Conservation (phyloP, 345 rosid species). For the Brassica napus region DNA sequence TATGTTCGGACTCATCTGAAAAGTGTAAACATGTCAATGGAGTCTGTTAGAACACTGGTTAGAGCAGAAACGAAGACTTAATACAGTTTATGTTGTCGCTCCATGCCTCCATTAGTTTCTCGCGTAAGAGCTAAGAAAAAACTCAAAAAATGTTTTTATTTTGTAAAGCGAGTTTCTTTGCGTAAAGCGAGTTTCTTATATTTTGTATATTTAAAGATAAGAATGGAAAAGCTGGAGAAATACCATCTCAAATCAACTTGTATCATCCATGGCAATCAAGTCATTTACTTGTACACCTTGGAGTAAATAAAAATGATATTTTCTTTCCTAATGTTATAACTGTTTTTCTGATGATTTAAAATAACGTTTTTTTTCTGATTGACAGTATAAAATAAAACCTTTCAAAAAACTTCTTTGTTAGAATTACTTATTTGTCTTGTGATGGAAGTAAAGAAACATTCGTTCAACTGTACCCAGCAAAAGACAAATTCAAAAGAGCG, state of each 20-base stretch:
- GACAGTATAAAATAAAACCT: neutral
- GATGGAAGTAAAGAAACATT: constrained; percentile 41
- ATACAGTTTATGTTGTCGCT: neutral
- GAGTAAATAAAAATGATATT: neutral
- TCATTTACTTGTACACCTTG: neutral
- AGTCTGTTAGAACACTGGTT: neutral
- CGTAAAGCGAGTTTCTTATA: neutral
- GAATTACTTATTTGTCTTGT: constrained; percentile 29
- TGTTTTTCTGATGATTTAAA: neutral
- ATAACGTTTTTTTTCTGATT: neutral
- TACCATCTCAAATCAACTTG: too few species aligned
- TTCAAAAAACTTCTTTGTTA: too few species aligned
- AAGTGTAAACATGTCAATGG: neutral
- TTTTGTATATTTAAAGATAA: too few species aligned
- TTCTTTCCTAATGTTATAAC: neutral
- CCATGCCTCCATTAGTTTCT: neutral
- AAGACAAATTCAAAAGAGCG: constrained; percentile 39
- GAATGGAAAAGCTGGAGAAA: too few species aligned
- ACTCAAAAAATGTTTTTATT: too few species aligned
- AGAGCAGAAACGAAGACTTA: neutral
- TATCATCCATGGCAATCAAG: neutral
- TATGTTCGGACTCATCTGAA: neutral
- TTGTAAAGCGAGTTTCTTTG: neutral
- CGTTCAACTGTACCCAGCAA: constrained; percentile 35
- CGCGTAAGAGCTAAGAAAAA: neutral